Evolutionary conservation across 1,139 yeast genomes (phyloP).

Genomic region (Pneumocystis carinii): DNA sequence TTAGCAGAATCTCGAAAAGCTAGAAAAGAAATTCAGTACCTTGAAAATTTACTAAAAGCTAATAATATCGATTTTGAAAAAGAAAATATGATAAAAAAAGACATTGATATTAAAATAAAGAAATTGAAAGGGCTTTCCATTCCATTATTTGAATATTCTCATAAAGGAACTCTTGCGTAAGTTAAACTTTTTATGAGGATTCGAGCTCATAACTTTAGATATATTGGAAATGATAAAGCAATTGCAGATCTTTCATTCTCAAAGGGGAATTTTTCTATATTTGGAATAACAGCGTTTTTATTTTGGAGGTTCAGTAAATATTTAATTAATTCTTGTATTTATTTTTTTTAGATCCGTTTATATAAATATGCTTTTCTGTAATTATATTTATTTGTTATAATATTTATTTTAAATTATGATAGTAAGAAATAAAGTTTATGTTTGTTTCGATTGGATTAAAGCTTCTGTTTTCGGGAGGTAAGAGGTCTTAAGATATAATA

Average conservation of each 20-base stretch:
- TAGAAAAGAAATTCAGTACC: constrained; percentile 30
- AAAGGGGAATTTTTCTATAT: constrained; percentile 57
- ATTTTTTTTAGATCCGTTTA: background rate
- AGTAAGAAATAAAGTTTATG: background rate
- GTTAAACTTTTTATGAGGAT: background rate
- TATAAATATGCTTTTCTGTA: background rate
- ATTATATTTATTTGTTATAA: background rate
- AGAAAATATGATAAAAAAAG: constrained; percentile 23
- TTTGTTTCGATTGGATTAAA: background rate
- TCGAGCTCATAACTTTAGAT: constrained; percentile 15
- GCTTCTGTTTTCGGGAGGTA: background rate
- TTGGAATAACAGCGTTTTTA: constrained; percentile 75
- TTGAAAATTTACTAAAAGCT: constrained; percentile 25
- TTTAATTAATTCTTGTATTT: background rate
- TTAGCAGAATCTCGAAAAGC: constrained; percentile 54
- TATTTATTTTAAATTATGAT: background rate
- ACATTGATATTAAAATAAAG: constrained; percentile 27
- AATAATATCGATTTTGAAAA: constrained; percentile 22
- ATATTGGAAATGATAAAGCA: constrained; percentile 76
- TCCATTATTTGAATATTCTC: constrained; percentile 43
- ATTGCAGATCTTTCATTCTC: constrained; percentile 81
- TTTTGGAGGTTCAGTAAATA: constrained; percentile 66
- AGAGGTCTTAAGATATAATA: background rate
- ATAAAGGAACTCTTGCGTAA: constrained; percentile 43
- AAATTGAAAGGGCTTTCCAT: constrained; percentile 50